Conservation (phyloP, 805 yeast species). For the Debaryomyces hansenii region DNA sequence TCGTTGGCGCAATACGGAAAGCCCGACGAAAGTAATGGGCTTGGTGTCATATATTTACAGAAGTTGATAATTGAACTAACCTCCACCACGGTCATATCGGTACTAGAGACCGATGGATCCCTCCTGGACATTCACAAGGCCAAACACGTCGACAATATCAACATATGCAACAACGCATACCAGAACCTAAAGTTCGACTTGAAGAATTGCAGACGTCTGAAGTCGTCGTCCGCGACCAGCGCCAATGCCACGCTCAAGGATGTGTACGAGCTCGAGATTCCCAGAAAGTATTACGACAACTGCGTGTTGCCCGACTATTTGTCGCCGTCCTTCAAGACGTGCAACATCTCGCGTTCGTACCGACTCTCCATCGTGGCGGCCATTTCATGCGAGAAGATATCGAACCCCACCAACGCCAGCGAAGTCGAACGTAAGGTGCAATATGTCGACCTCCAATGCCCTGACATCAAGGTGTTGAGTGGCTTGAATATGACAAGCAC, state of each 20-base stretch:
- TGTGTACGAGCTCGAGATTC: slow-evolving; percentile 46
- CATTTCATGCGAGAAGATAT: slow-evolving; percentile 23
- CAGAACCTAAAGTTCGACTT: slow-evolving; percentile 41
- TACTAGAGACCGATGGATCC: slow-evolving; percentile 22
- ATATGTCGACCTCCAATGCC: slow-evolving; percentile 29
- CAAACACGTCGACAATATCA: slow-evolving; percentile 20
- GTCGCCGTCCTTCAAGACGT: slow-evolving; percentile 56
- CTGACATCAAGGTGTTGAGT: slow-evolving; percentile 34
- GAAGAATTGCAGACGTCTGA: slow-evolving; percentile 27
- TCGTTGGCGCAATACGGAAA: slow-evolving; percentile 28
- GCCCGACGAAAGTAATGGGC: slow-evolving; percentile 46
- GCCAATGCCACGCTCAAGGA: slow-evolving; percentile 3
- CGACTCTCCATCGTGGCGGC: slow-evolving; percentile 20
- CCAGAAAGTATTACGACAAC: slow-evolving; percentile 35
- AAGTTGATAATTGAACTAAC: slow-evolving; percentile 33
- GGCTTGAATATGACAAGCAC: slow-evolving; percentile 28
- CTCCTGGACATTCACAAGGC: slow-evolving; percentile 25
- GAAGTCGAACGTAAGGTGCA: slow-evolving; percentile 21
- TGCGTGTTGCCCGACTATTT: slow-evolving; percentile 48
- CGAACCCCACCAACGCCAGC: slow-evolving; percentile 16
- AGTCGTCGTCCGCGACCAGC: slow-evolving; percentile 21
- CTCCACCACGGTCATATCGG: slow-evolving; percentile 26
- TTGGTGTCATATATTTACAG: slow-evolving; percentile 46
- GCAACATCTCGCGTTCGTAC: slow-evolving; percentile 49
- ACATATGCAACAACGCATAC: slow-evolving; percentile 32